Evolutionary conservation across 805 yeast species (phyloP), one percentile per base, ranked within the genome.

Genomic region (Ogataea henricii): DNA sequence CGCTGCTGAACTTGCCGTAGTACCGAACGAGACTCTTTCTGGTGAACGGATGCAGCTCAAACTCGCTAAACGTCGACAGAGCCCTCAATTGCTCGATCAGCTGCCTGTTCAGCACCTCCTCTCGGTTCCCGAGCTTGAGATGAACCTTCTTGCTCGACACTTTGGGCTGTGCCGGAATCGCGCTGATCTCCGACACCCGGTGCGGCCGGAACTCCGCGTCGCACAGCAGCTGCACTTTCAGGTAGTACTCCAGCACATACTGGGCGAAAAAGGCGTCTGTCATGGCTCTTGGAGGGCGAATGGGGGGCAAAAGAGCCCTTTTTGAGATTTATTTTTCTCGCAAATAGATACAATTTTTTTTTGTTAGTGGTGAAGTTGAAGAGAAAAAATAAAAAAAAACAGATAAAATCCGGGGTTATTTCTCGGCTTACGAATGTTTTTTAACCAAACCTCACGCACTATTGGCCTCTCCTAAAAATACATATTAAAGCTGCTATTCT

Each of bases 221-320:
- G 26, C 47, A 54, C 20, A 65, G 49, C 9, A 65, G 45, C 37
- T 60, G 67, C 2, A 61, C 60, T 35, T 53, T 57, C 14, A 63
- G 29, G 35, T 53, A 64, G 37, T 54, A 55, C 34, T 64, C 66
- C 18, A 64, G 43, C 4, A 55, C 59, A 36, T 62, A 57, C 30
- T 49, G 52, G 14, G 47, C 41, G 43, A 57, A 54, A 22, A 51
- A 52, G 9, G 39, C 41, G 22, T 55, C 52, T 14, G 32, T 16
- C 27, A 25, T 25, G 22, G 20, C 25, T 37, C 25, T 10, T 6
- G 20, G 6, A 5, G 35, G 35, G 35, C 18, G 20, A 23, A 23
- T 7, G 9, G 26, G 26, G 26, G 26, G 9, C 9, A 27, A 27
- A 27, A 10, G 12, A 13, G 14, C 30, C 30, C 12, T 27, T 27